Base-by-base conservation (phyloP, 345 rosid species). In the Lumnitzera littorea region DNA sequence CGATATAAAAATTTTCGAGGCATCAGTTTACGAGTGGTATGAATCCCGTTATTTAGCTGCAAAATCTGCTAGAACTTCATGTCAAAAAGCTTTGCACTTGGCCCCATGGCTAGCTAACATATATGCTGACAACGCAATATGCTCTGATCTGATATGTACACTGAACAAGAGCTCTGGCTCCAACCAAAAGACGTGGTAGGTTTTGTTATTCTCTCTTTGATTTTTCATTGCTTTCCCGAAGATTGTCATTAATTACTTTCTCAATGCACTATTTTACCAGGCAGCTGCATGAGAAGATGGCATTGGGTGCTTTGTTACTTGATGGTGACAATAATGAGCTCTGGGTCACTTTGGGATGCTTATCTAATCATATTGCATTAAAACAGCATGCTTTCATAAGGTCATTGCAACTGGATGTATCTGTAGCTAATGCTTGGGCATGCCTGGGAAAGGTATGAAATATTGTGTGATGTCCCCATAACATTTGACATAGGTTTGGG, bases 41-140 rank as follows among this genome's bases (percentile, higher is more conserved):
- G 80, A 71, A 75, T 73, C 75, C 29, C 76, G 96, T 66, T 58
- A 13, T 71, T 66, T 72, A 60, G 85, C 87, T 63, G 87, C 82
- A 55, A 64, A 71, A 25, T 84, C 84, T 74, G 87, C 99, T 49
- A 80, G 74, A 86, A 68, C 69, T 65, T 84, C 87, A 20, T 94
- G 88, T 72, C 96, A 90, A 72, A 73, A 74, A 58, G 91, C 97
- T 68, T 62, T 90, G 76, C 88, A 68, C 69, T 76, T 89, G 86
- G 65, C 89, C 65, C 97, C 99, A 17, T 94, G 97, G 97, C 90
- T 80, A 76, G 91, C 99, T 54, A 88, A 79, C 64, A 62, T 90
- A 46, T 94, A 94, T 69, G 67, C 76, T 43, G 96, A 90, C 70
- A 70, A 86, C 70, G 99, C 91, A 66, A 62, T 84, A 66, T 47